Evolutionary conservation across 2,329 filamentous ascomycete species (phyloP).

Genomic region (Calonectria hawksworthii): DNA sequence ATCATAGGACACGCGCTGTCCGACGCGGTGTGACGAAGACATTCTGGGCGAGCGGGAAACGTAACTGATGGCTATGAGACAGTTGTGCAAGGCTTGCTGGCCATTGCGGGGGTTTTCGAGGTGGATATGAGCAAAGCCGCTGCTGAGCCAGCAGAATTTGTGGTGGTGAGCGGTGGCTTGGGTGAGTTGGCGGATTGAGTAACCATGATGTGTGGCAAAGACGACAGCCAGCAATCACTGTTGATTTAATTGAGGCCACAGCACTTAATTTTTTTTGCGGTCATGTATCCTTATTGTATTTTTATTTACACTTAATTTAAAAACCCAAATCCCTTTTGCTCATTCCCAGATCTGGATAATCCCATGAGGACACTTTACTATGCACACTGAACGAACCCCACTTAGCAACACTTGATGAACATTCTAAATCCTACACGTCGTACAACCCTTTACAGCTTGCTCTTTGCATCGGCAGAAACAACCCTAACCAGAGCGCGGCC

Average conservation of each 20-base stretch:
- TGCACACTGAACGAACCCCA: slow-evolving; percentile 1
- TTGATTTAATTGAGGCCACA: neutral
- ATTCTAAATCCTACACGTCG: neutral
- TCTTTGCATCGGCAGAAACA: slow-evolving; percentile 63
- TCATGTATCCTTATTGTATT: neutral
- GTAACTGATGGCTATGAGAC: neutral
- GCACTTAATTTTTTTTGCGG: neutral
- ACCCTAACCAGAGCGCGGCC: slow-evolving; percentile 84
- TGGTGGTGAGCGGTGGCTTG: slow-evolving; percentile 7
- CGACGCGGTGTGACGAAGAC: slow-evolving; percentile 62
- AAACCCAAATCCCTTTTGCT: neutral
- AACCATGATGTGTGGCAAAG: neutral
- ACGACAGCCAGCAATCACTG: neutral
- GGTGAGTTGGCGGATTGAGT: neutral
- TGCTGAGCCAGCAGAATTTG: slow-evolving; percentile 37
- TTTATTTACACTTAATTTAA: neutral
- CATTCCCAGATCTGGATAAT: neutral
- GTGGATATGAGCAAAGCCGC: slow-evolving; percentile 16
- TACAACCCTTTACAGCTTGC: slow-evolving; percentile 67
- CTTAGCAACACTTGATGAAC: slow-evolving; percentile 3
- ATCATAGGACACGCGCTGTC: slow-evolving; percentile 85
- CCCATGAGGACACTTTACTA: neutral
- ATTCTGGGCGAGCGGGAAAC: slow-evolving; percentile 46
- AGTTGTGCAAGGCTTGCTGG: neutral
- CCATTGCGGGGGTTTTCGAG: neutral